Conservation (phyloP, 192 early-diverging fungal species). For the Funneliformis mosseae region DNA sequence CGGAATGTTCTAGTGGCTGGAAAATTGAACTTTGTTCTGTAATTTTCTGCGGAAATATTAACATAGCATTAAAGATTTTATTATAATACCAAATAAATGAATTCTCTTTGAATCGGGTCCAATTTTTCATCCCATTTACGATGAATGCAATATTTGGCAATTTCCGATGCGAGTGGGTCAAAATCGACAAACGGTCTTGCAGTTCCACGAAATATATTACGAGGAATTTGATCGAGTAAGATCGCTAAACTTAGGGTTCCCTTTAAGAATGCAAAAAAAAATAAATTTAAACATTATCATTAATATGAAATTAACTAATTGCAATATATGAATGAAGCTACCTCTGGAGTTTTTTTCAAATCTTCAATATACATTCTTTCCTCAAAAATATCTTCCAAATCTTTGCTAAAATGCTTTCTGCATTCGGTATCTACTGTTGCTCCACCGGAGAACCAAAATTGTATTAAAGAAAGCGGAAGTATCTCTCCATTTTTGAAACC, state of each 20-base stretch:
- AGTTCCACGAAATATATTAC: conserved; percentile 64
- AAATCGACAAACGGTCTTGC: conserved; percentile 54
- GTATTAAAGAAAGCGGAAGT: background rate
- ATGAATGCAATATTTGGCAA: conserved; percentile 52
- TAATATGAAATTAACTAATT: background rate
- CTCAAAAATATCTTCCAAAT: conserved; percentile 8
- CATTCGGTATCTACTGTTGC: background rate
- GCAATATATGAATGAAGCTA: background rate
- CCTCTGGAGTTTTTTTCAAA: conserved; percentile 20
- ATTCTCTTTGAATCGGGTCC: conserved; percentile 52
- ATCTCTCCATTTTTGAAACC: conserved; percentile 1
- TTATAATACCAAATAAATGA: conserved; percentile 51
- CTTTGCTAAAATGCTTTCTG: background rate
- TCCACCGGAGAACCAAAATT: conserved; percentile 17
- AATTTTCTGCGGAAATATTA: background rate
- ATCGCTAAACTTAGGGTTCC: conserved; percentile 42
- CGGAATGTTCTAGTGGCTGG: conserved; percentile 66
- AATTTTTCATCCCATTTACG: conserved; percentile 51
- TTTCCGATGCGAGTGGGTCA: conserved; percentile 54
- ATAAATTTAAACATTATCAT: background rate
- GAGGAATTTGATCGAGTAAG: conserved; percentile 64
- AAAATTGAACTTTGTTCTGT: background rate
- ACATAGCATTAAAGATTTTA: background rate
- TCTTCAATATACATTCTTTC: conserved; percentile 21
- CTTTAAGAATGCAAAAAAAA: background rate